Evolutionary conservation across 768 basidiomycete species (phyloP).

Genomic region (Termitomyces sp.): DNA sequence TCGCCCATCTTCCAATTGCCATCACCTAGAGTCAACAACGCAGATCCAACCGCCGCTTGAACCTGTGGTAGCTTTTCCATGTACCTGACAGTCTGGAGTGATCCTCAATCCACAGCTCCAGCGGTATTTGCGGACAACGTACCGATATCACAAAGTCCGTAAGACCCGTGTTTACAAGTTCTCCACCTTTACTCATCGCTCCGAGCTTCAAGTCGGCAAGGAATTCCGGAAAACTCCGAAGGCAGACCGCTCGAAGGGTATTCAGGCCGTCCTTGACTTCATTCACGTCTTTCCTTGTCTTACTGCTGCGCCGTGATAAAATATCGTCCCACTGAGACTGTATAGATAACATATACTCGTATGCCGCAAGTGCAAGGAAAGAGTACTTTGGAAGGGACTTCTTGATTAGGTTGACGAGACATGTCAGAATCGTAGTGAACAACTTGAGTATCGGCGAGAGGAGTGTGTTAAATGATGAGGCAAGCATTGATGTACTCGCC

Average conservation of each 20-base stretch:
- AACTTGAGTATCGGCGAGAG: conserved; percentile 59
- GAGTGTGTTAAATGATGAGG: conserved; percentile 55
- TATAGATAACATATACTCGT: conserved; percentile 48
- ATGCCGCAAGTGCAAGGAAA: conserved; percentile 73
- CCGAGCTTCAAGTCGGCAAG: conserved; percentile 73
- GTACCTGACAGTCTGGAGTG: conserved; percentile 58
- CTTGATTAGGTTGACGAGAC: conserved; percentile 63
- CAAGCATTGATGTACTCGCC: conserved; percentile 39
- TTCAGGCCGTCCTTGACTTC: conserved; percentile 69
- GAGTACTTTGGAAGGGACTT: conserved; percentile 72
- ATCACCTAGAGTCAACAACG: conserved; percentile 68
- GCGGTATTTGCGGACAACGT: conserved; percentile 15
- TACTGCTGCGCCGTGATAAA: conserved; percentile 44
- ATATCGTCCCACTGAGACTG: conserved; percentile 67
- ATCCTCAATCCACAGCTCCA: not conserved
- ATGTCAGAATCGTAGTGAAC: conserved; percentile 59
- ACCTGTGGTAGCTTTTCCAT: conserved; percentile 68
- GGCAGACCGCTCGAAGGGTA: conserved; percentile 57
- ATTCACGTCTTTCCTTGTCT: conserved; percentile 42
- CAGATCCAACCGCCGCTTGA: conserved; percentile 57
- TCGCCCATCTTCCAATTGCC: conserved; percentile 94
- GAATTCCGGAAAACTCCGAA: conserved; percentile 82
- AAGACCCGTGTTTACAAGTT: conserved; percentile 52
- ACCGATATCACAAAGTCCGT: conserved; percentile 56
- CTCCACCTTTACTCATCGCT: conserved; percentile 46